Evolutionary conservation across 495 filamentous ascomycete species (phyloP), one percentile per base, ranked within the genome.

Genomic region (Lichenothelia convexa): DNA sequence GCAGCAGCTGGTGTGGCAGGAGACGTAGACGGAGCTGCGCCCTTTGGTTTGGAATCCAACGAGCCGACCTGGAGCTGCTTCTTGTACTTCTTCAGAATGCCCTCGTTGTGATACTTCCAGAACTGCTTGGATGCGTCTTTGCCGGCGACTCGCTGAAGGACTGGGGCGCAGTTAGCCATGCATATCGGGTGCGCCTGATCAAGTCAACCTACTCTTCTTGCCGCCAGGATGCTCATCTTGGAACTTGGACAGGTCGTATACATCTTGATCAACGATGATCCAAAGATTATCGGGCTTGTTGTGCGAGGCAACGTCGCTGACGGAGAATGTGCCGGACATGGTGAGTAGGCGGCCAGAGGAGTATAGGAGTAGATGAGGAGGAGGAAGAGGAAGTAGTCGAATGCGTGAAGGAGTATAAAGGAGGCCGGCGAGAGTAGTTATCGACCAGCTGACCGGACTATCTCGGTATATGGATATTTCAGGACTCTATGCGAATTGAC

Each of bases 71-170:
- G 79, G 34, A 99, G 71, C 54, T 81, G 65, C 19, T 70, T 59
- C 61, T 89, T 77, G 67, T 85, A 94, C 57, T 95, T 97, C 64
- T 94, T 95, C 46, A 95, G 67, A 44, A 95, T 83, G 36, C 78
- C 70, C 47, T 78, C 73, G 49, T 93, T 97, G 67, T 97, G 89
- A 57, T 97, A 95, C 60, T 95, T 99, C 89, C 89, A 99, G 65
- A 99, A 99, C 54, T 93, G 91, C 58, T 91, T 87, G 18, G 81
- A 86, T 13, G 89, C 89, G 47, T 99, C 91, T 56, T 95, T 99
- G 46, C 89, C 89, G 31, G 75, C 89, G 12, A 95, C 85, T 40
- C 87, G 66, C 47, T 82, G 75, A 37, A 99, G 74, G 56, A 99
- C 74, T 79, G 46, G 23, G 31, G 2, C 15, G 16, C 11, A 18